Evolutionary conservation across 768 basidiomycete species (phyloP), one percentile per base, ranked within the genome.

Genomic region (Suillus fuscotomentosus): DNA sequence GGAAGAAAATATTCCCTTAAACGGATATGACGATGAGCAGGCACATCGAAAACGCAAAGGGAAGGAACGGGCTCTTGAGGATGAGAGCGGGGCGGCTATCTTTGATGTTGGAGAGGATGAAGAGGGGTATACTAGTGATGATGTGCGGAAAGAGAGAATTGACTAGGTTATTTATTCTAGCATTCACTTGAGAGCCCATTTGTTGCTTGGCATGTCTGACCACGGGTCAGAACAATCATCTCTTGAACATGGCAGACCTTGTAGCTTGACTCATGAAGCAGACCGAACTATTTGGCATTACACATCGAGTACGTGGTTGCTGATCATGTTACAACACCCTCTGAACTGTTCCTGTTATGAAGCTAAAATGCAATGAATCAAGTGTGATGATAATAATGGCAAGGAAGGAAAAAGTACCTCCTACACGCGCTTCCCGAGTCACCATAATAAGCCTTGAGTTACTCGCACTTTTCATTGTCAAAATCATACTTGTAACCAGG

Each of bases 1-100:
- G 45, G 88, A 92, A 73, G 95, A 96, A 76, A 82, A 79, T 67
- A 89, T 93, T 67, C 89, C 93, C 22, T 79, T 94, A 36, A 86
- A 82, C 53, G 80, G 80, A 13, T 81, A 84, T 24, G 84, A 85
- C 11, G 79, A 78, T 1, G 83, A 76, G 9, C 73, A 69, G 69
- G 60, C 68, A 72, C 63, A 64, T 43, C 67, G 79, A 57, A 76
- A 68, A 54, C 66, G 71, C 53, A 86, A 85, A 65, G 85, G 84
- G 8, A 87, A 88, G 72, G 79, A 77, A 59, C 80, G 82, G 61
- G 83, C 75, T 17, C 66, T 67, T 20, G 77, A 78, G 17, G 65
- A 71, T 13, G 67, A 70, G 13, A 68, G 66, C 41, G 76, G 74
- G 11, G 73, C 77, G 11, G 79, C 84, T 1, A 84, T 86, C 68